A percentile compares a stretch with the other conserved stretches of the same genome.
These are phyloP conservation scores for Epithemia pelagica DNA, from an alignment of 108 stramenopile genomes.

Conservation along the genomic window DNA sequence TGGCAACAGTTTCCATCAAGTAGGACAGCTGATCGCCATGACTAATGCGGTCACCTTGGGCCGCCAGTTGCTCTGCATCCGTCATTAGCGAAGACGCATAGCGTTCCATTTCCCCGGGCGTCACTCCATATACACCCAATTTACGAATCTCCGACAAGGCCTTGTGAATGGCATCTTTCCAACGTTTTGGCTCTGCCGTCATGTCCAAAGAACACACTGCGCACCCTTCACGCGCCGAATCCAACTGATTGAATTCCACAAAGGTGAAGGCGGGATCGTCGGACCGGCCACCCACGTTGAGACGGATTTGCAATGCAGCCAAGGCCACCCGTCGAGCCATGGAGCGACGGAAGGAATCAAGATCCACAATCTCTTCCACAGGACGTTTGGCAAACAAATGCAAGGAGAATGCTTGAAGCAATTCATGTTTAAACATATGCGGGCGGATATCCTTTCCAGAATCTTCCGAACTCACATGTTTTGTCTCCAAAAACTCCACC, in stretches of 20 bases:
- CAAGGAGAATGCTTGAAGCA: constrained; percentile 89
- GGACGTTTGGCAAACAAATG: constrained; percentile 96
- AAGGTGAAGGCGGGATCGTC: constrained; percentile 95
- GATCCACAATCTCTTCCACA: constrained; percentile 81
- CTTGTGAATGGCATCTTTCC: constrained; percentile 89
- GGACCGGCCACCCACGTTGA: constrained; percentile 87
- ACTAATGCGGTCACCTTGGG: constrained; percentile 88
- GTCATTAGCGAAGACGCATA: constrained; percentile 89
- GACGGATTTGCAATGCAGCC: constrained; percentile 91
- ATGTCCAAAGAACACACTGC: constrained; percentile 95
- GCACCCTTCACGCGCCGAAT: constrained; percentile 94
- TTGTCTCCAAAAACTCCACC: constrained; percentile 59
- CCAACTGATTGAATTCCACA: constrained; percentile 97
- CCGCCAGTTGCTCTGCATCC: constrained; percentile 90
- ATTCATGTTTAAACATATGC: constrained; percentile 84
- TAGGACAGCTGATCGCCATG: constrained; percentile 91
- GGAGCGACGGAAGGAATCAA: constrained; percentile 77
- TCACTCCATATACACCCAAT: constrained; percentile 87
- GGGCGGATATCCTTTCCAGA: constrained; percentile 67
- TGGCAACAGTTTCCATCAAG: constrained; percentile 95
- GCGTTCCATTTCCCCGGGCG: constrained; percentile 86
- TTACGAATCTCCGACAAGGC: constrained; percentile 89
- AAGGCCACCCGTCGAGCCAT: constrained; percentile 88
- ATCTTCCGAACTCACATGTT: constrained; percentile 33
- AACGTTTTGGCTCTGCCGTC: constrained; percentile 87